Evolutionary conservation across 1,284 basidiomycete species (phyloP).

Genomic region (Moesziomyces antarcticus): DNA sequence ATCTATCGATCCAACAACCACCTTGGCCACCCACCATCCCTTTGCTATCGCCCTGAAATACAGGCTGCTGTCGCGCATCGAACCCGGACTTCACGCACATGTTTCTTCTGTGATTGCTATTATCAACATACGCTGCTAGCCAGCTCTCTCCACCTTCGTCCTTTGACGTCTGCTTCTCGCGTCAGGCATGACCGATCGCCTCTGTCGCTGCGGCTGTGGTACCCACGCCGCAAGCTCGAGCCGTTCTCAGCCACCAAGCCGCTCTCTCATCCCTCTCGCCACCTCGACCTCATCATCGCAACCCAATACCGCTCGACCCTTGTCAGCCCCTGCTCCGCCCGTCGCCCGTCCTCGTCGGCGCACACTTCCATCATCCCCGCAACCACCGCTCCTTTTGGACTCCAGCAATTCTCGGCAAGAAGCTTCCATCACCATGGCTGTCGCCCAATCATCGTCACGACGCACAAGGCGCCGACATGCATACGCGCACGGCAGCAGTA

Average conservation of each 20-base stretch:
- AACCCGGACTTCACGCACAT: background rate
- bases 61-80: too few relatives aligned
- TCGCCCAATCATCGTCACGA: background rate
- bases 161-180: background rate
- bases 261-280: background rate
- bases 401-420: background rate
- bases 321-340: too few relatives aligned
- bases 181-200: background rate
- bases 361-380: background rate
- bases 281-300: background rate
- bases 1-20: too few relatives aligned
- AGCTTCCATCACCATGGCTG: background rate
- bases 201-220: background rate
- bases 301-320: background rate
- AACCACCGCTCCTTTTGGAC: too few relatives aligned
- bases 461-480: background rate
- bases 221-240: background rate
- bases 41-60: too few relatives aligned
- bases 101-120: background rate
- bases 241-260: too few relatives aligned
- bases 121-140: background rate
- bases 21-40: too few relatives aligned
- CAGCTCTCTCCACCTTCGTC: background rate
- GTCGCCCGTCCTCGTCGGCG: background rate
- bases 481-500: background rate